Evolutionary conservation across 495 filamentous ascomycete genomes (phyloP).

Genomic region (Aspergillus olivimuriae): DNA sequence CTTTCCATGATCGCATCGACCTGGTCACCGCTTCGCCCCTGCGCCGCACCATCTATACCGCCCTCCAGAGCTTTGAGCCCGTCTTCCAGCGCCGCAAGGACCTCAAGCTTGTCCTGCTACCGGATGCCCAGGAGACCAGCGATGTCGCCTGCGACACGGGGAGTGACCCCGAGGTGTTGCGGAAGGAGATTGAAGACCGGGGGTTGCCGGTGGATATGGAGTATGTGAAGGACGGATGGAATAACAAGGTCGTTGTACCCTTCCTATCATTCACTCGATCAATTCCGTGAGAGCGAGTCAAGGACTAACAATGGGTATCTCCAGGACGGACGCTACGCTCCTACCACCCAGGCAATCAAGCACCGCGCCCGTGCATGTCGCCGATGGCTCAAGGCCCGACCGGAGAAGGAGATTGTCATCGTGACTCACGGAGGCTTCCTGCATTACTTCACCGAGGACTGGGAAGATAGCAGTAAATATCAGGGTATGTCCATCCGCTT

Average conservation of each 20-base stretch:
- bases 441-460: conserved; percentile 81
- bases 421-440: conserved; percentile 68
- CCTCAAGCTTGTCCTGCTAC: conserved; percentile 60
- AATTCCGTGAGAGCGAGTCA: background rate
- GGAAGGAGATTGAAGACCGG: conserved; percentile 55
- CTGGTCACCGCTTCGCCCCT: conserved; percentile 78
- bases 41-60: conserved; percentile 77
- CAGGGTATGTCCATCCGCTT: conserved; percentile 39
- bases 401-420: conserved; percentile 58
- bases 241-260: conserved; percentile 48
- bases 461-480: conserved; percentile 53
- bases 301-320: conserved; percentile 5
- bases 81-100: conserved; percentile 39
- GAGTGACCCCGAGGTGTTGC: conserved; percentile 44
- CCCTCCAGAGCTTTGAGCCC: conserved; percentile 61
- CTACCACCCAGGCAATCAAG: conserved; percentile 51
- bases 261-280: background rate
- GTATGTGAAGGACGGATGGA: conserved; percentile 60
- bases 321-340: conserved; percentile 48
- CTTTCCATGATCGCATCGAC: conserved; percentile 54
- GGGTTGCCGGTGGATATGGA: conserved; percentile 56
- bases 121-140: conserved; percentile 76
- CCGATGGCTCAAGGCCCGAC: conserved; percentile 54
- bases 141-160: conserved; percentile 78
- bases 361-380: conserved; percentile 59